Percentiles rank a stretch among this genome's conserved stretches.
Conservation (phyloP, 2,329 filamentous ascomycete genomes). For the Hortaea sp. region DNA sequence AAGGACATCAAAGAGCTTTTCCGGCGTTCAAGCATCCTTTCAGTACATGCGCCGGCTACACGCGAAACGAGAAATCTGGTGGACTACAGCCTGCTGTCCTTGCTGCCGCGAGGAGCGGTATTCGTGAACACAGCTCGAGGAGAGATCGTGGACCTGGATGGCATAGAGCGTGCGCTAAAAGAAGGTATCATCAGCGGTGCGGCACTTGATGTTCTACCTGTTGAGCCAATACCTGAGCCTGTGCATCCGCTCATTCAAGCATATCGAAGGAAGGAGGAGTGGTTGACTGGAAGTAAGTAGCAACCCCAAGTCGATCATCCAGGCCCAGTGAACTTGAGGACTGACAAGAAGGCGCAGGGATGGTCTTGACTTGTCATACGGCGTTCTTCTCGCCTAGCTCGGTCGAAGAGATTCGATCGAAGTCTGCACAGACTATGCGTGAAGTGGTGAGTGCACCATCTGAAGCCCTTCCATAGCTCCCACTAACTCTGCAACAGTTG, state of each 20-base stretch:
- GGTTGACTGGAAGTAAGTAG: conserved; percentile 30
- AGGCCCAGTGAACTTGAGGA: not conserved
- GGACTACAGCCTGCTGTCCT: conserved; percentile 19
- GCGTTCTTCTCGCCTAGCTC: conserved; percentile 12
- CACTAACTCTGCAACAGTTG: conserved; percentile 4
- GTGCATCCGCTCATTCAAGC: conserved; percentile 21
- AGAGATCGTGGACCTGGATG: conserved; percentile 23
- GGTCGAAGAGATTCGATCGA: conserved; percentile 10
- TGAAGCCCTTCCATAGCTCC: not conserved
- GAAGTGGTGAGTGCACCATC: conserved; percentile 5
- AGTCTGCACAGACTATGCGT: conserved; percentile 12
- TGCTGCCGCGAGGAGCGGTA: conserved; percentile 19
- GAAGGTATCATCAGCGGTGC: conserved; percentile 21
- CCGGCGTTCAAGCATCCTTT: conserved; percentile 47
- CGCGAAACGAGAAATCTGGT: conserved; percentile 42
- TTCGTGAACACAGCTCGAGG: conserved; percentile 24
- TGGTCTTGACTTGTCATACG: conserved; percentile 19
- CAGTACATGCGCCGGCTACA: conserved; percentile 66
- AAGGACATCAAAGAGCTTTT: conserved; percentile 24
- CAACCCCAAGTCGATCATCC: not conserved
- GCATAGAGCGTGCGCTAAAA: conserved; percentile 17
- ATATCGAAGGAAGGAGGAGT: conserved; percentile 28
- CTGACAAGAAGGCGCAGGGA: conserved; percentile 2
- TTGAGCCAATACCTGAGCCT: conserved; percentile 22
- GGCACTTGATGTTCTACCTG: conserved; percentile 23